A percentile compares a stretch with the other conserved stretches of the same genome.
phyloP scores from a whole-genome alignment of 495 filamentous ascomycete genomes.

The Paragyromitra xinjiangensis region DNA sequence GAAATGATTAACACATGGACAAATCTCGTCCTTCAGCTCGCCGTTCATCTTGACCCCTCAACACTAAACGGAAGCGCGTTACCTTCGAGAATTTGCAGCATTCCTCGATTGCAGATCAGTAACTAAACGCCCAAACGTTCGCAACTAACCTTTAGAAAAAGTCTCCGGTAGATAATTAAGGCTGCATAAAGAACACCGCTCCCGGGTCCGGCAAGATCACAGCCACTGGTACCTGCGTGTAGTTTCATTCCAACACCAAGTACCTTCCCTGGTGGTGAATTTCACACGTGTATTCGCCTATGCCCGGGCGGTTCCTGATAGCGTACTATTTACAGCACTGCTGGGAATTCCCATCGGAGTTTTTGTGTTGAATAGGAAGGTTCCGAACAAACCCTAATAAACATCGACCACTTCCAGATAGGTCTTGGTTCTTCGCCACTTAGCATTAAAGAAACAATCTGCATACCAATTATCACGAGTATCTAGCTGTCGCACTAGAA shows the following conservation, averaged over 20 bases:
- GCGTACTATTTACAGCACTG: background rate
- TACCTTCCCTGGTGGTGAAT: conserved; percentile 9
- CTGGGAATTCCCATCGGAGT: background rate
- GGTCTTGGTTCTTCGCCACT: background rate
- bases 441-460: background rate
- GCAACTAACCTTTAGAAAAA: background rate
- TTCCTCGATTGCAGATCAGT: conserved; percentile 24
- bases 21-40: conserved; percentile 5
- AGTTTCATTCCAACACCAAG: background rate
- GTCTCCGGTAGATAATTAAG: background rate
- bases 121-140: conserved; percentile 27
- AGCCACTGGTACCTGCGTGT: background rate
- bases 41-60: background rate
- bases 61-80: background rate
- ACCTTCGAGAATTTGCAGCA: conserved; percentile 6
- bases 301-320: background rate
- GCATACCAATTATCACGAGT: background rate
- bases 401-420: background rate
- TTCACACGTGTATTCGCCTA: background rate
- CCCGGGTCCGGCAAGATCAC: background rate
- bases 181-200: background rate
- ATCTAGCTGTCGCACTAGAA: background rate
- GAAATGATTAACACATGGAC: conserved; percentile 23
- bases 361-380: conserved; percentile 10
- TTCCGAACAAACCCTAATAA: background rate